Conservation (phyloP, 169 alveolate genomes). For the Plasmodium vivax region DNA sequence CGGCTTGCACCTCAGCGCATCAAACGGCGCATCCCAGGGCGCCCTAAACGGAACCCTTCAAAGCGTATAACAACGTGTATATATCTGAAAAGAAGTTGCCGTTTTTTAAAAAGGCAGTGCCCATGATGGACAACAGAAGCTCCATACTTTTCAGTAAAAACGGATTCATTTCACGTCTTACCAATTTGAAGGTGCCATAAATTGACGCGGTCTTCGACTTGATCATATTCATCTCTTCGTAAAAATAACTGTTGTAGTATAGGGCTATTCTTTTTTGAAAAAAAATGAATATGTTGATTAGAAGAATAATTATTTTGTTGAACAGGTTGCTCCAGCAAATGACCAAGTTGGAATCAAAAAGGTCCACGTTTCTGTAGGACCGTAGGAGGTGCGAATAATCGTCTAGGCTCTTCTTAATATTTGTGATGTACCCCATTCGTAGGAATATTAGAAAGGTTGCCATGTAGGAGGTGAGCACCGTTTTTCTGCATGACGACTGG, state of each 20-base stretch:
- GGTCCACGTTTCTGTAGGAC: constrained; percentile 36
- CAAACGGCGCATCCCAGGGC: background rate
- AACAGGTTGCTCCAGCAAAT: constrained; percentile 61
- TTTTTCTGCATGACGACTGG: background rate
- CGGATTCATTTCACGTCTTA: constrained; percentile 65
- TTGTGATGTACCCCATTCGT: constrained; percentile 1
- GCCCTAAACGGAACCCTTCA: constrained; percentile 36
- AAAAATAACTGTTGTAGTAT: constrained; percentile 70
- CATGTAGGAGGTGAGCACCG: background rate
- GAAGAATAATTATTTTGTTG: constrained; percentile 58
- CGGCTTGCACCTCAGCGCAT: background rate
- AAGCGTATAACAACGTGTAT: constrained; percentile 32
- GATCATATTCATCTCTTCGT: constrained; percentile 52
- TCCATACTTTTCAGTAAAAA: constrained; percentile 49
- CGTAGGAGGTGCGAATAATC: constrained; percentile 20
- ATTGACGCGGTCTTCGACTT: background rate
- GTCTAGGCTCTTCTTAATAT: constrained; percentile 51
- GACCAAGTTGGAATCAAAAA: constrained; percentile 65
- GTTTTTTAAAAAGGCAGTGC: constrained; percentile 32
- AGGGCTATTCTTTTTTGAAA: constrained; percentile 22
- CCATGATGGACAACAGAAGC: constrained; percentile 34
- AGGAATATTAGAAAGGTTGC: constrained; percentile 5
- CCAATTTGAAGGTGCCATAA: constrained; percentile 25
- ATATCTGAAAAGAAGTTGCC: constrained; percentile 41
- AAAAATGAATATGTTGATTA: constrained; percentile 54